Base-by-base conservation (phyloP, 805 yeast species). In the Metschnikowia continentalis region DNA sequence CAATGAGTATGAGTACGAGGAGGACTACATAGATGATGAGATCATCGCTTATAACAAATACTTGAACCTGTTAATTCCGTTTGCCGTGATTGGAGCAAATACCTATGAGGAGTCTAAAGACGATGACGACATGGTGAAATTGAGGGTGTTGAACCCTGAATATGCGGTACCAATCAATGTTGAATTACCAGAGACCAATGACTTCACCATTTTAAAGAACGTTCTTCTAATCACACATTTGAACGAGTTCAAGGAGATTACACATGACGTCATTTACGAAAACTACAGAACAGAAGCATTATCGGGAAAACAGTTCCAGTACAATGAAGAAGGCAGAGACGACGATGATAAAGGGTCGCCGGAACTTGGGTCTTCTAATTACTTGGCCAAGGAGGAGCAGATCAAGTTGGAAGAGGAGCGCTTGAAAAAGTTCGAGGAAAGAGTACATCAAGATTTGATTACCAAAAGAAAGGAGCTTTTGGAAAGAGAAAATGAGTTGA, bases 391-490 rank as follows among this genome's bases (percentile, higher is more conserved):
- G 68, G 97, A 90, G 68, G 96, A 89, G 69, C 95, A 89, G 70
- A 87, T 90, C 61, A 83, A 88, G 61, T 74, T 85, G 48, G 97
- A 90, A 69, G 97, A 90, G 71, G 96, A 88, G 70, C 81, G 95
- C 70, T 77, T 90, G 63, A 84, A 79, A 62, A 87, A 88, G 41
- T 88, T 88, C 66, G 97, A 90, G 71, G 90, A 85, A 68, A 78
- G 94, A 60, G 95, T 90, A 23, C 96, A 90, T 70, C 88, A 85
- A 64, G 96, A 90, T 68, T 76, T 90, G 65, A 75, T 86, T 64
- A 77, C 78, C 66, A 88, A 90, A 75, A 79, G 94, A 60, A 83
- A 84, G 62, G 97, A 90, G 68, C 79, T 90, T 54, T 77, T 87
- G 65, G 87, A 84, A 58, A 81, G 96, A 64, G 97, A 90, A 68